Base-by-base conservation (phyloP, 2,329 filamentous ascomycete species). In the Aureobasidium sp. region DNA sequence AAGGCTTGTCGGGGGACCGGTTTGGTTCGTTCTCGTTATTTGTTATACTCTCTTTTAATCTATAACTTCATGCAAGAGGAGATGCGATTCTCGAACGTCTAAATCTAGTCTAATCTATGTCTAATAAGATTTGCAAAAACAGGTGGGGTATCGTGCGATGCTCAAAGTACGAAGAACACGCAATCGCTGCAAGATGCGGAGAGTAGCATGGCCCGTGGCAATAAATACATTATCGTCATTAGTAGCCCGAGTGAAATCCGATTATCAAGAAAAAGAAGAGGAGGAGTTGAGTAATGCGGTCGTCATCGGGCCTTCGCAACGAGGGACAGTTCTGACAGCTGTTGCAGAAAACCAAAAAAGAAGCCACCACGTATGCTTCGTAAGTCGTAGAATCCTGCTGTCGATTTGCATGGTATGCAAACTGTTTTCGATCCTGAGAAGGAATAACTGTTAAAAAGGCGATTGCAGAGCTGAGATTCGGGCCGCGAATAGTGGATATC, bases 341-440 rank as follows among this genome's bases (percentile, higher is more conserved):
- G 41, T 44, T 37, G 20, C 41, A 20, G 20, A 24, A 24, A 44
- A 12, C 41, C 12, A 6, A 12, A 24, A 24, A 24, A n/a, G 8
- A 44, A 9, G 41, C 34, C 4, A 12, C 20, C 20, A 24, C 41
- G 10, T 12, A 20, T 12, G n/a, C 41, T 43, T 43, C 51, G 51
- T 55, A 55, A 55, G 4, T 43, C 51, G 36, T 55, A 55, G 24
- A 29, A 55, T 55, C 51, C 36, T 55, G 51, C 51, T 55, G 24
- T 8, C 36, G 34, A 29, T 12, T 43, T 20, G 10, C 51, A 26
- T 15, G 34, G 34, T 27, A 39, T 50, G 47, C 47, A 29, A 32
- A 37, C 34, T 12, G 26, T 9, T 26, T 51, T 20, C n/a, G 26
- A 39, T 52, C 34, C 20, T 39, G n/a, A 20, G 34, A 37, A 26